Evolutionary conservation across 2,329 filamentous ascomycete species (phyloP), one percentile per base, ranked within the genome.

Genomic region (Escovopsis sp.): DNA sequence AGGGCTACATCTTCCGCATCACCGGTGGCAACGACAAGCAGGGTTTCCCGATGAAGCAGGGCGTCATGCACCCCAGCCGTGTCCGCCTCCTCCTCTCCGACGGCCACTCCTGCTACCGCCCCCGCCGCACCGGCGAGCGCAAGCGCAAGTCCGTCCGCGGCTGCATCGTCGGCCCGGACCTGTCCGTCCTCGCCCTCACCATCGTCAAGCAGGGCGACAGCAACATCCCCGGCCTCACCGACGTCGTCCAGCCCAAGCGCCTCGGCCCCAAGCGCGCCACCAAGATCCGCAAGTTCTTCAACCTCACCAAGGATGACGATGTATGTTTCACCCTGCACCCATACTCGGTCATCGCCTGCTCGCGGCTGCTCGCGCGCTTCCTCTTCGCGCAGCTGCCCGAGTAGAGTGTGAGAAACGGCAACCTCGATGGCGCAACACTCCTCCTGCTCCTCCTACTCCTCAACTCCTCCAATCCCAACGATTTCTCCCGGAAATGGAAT

Each of bases 41-140:
- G 76, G 90, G 90, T 73, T 98, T 98, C 79, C 90, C 90, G 55
- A 98, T 98, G 90, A 98, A 98, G 86, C 92, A 98, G 80, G 90
- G 90, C 76, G 83, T 93, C 65, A 88, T 98, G 76, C 83, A 93
- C 67, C 87, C 90, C 57, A 90, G 84, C 65, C 90, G 90, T 90
- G 90, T 94, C 70, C 81, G 84, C 54, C 86, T 98, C 52, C 82
- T 98, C 58, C 85, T 98, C 61, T 62, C 80, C 62, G 86, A 93
- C 39, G 90, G 90, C 65, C 90, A 96, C 83, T 90, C 85, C 55
- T 98, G 90, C 84, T 98, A 96, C 80, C 88, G 90, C 62, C 78
- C 88, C 62, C 88, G 90, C 69, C 87, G 90, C 63, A 83, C 80
- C 51, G 90, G 90, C 65, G 90, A 98, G 82, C 85, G 90, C 72